These are phyloP conservation scores for Neurospora cerealis DNA, from an alignment of 495 filamentous ascomycete species.

Conservation along the genomic window DNA sequence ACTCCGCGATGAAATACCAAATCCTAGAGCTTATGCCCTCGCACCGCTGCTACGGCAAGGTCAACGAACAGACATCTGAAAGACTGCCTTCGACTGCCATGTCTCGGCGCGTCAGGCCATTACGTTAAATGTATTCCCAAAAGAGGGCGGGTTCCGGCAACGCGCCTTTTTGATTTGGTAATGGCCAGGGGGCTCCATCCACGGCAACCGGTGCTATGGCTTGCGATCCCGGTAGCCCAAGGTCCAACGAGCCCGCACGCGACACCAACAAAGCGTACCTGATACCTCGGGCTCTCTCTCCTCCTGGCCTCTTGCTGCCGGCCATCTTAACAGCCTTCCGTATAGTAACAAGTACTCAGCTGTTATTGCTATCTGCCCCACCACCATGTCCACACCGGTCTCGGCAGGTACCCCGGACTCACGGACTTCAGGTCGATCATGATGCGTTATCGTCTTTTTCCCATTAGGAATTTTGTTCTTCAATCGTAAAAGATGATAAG, in stretches of 20 bases:
- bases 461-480: conserved; percentile 30
- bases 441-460: conserved; percentile 21
- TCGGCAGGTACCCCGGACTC: conserved; percentile 11
- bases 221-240: conserved; percentile 9
- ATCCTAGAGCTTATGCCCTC: neutral
- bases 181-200: conserved; percentile 17
- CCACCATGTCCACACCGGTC: neutral
- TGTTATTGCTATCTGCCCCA: conserved; percentile 7
- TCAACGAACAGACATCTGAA: neutral
- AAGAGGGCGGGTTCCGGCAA: conserved; percentile 21
- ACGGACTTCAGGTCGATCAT: neutral
- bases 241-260: neutral
- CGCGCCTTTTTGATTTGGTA: conserved; percentile 40
- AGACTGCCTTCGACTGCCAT: conserved; percentile 1
- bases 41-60: neutral
- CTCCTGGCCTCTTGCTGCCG: neutral
- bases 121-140: conserved; percentile 42
- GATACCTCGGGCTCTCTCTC: neutral
- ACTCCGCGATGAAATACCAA: neutral
- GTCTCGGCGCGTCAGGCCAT: conserved; percentile 35
- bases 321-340: neutral
- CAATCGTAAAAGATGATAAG: conserved; percentile 25
- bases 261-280: neutral
- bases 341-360: neutral
- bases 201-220: conserved; percentile 5